phyloP scores from a whole-genome alignment of 495 filamentous ascomycete species.

The Hyaloscypha variabilis region DNA sequence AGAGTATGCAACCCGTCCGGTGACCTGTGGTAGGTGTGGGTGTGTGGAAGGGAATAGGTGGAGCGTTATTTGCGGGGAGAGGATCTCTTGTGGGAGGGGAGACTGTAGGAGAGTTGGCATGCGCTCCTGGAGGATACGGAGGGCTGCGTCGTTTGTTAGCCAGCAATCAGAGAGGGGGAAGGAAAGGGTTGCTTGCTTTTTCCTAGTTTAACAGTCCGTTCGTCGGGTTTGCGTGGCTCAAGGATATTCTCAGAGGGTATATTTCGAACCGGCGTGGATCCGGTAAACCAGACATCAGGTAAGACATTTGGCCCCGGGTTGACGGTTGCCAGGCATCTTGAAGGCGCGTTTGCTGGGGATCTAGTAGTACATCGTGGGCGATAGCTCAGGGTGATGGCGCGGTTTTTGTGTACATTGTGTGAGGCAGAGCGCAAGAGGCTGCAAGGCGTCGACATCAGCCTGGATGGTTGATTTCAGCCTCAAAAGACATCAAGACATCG shows the following conservation, averaged over 20 bases:
- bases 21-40: constrained; percentile 89
- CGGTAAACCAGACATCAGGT: constrained; percentile 32
- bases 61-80: constrained; percentile 87
- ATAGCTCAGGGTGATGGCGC: constrained; percentile 13
- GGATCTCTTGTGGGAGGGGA: constrained; percentile 79
- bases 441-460: constrained; percentile 33
- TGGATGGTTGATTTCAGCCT: constrained; percentile 5
- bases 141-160: constrained; percentile 51
- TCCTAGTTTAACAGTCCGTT: constrained; percentile 85
- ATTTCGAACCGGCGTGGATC: constrained; percentile 20
- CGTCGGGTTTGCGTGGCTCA: constrained; percentile 53
- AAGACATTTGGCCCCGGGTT: constrained; percentile 22
- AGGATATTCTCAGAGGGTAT: constrained; percentile 11
- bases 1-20: constrained; percentile 85
- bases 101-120: constrained; percentile 86
- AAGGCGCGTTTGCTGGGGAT: constrained; percentile 2
- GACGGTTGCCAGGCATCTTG: constrained; percentile 30
- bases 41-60: constrained; percentile 97
- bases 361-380: constrained; percentile 4
- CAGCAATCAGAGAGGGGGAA: background rate
- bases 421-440: constrained; percentile 24
- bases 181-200: constrained; percentile 64
- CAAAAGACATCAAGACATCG: constrained; percentile 27
- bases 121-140: constrained; percentile 81
- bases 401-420: constrained; percentile 24